Percentiles rank a stretch among this genome's conserved stretches.
These are phyloP conservation scores for Datura wrightii DNA, from an alignment of 257 asterid genomes.

Conservation along the genomic window DNA sequence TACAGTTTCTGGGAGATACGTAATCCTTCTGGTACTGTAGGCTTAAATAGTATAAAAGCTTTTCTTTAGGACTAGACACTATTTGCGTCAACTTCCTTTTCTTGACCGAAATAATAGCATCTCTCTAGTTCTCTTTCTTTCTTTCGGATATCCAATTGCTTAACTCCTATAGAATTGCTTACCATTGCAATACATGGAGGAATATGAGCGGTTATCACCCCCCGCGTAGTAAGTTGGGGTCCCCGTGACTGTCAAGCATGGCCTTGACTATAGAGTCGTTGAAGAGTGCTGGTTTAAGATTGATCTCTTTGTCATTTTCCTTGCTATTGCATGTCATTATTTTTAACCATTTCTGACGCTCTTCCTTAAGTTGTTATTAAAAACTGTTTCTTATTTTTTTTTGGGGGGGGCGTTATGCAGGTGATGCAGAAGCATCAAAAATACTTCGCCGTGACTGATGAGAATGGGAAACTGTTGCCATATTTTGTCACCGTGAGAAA, in stretches of 20 bases:
- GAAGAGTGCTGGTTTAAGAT: constrained; percentile 13
- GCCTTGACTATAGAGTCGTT: not conserved
- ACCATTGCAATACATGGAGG: not conserved
- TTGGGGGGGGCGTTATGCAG: constrained; percentile 44
- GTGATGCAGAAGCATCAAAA: constrained; percentile 99
- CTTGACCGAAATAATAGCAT: not conserved
- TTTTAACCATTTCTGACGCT: not conserved
- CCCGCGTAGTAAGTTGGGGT: not conserved
- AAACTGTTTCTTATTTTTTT: no score
- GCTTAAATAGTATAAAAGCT: not conserved
- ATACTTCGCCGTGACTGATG: constrained; percentile 83
- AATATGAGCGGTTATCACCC: not conserved
- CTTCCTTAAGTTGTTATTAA: not conserved
- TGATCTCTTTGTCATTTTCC: constrained; percentile 23
- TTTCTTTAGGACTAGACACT: not conserved
- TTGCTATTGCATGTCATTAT: not conserved
- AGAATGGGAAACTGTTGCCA: constrained; percentile 74
- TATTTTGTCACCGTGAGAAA: constrained; percentile 82
- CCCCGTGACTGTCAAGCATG: not conserved
- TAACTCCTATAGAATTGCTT: not conserved
- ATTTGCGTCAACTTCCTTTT: not conserved
- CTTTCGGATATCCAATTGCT: not conserved
- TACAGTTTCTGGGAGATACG: not conserved
- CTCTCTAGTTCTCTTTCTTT: constrained; percentile 9
- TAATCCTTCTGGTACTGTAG: not conserved